Evolutionary conservation across 1,139 yeast species (phyloP).

Genomic region (Geotrichum cucujoidarum): DNA sequence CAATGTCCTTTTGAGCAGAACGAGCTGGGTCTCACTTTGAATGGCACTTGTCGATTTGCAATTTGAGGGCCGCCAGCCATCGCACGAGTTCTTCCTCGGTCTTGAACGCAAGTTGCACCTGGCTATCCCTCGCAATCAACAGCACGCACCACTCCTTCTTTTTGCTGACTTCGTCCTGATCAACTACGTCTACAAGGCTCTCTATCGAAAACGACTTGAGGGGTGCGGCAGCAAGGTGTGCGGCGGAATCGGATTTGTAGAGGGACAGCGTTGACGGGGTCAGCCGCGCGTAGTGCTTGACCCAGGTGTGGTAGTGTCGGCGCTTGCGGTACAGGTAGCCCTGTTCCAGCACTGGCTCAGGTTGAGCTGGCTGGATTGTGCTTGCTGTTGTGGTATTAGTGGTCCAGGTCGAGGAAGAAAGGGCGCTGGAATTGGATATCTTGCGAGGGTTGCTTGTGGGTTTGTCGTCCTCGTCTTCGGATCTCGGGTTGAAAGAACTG

Average conservation of each 20-base stretch:
- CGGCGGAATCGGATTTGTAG: constrained; percentile 37
- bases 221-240: constrained; percentile 20
- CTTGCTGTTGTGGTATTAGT: background rate
- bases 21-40: too few relatives aligned
- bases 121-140: constrained; percentile 45
- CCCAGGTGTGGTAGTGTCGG: constrained; percentile 49
- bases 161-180: constrained; percentile 46
- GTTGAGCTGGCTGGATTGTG: too few relatives aligned
- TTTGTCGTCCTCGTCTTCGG: background rate
- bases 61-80: constrained; percentile 48
- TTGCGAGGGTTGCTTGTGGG: background rate
- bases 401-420: background rate
- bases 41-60: constrained; percentile 15
- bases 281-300: constrained; percentile 41
- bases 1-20: too few relatives aligned
- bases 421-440: background rate
- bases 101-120: constrained; percentile 44
- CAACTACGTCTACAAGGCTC: constrained; percentile 50
- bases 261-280: constrained; percentile 43
- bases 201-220: constrained; percentile 34
- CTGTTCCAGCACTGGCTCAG: background rate
- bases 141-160: constrained; percentile 46
- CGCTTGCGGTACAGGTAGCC: constrained; percentile 44
- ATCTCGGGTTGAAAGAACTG: background rate
- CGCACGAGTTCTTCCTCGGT: constrained; percentile 46